These are phyloP conservation scores for Daldinia sp. DNA, from an alignment of 2,329 filamentous ascomycete genomes.

Conservation along the genomic window DNA sequence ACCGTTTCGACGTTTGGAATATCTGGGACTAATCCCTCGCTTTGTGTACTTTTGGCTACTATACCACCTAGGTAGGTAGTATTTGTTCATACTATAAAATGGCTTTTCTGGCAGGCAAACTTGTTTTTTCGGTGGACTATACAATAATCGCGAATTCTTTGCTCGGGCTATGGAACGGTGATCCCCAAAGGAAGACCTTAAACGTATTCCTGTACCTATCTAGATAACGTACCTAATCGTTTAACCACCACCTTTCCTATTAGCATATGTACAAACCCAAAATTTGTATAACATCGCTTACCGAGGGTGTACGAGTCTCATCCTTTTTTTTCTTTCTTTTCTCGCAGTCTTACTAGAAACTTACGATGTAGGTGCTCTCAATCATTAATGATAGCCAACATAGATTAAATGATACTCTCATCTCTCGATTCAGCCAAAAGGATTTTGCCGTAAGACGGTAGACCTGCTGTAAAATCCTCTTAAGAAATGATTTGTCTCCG, in stretches of 20 bases:
- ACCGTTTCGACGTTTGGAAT: neutral
- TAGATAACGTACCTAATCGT: neutral
- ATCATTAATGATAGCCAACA: no score
- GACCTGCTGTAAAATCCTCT: neutral
- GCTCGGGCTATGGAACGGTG: neutral
- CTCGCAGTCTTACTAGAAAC: neutral
- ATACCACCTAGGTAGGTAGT: no score
- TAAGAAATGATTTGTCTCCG: conserved; percentile 60
- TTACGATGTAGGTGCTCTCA: neutral
- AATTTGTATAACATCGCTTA: neutral
- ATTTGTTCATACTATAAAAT: neutral
- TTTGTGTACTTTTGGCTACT: neutral
- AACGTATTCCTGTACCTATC: neutral
- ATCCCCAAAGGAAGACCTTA: neutral
- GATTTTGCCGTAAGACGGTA: neutral
- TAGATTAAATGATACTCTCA: neutral
- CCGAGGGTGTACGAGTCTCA: neutral
- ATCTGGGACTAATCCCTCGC: neutral
- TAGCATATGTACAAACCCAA: neutral
- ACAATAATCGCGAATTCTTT: neutral
- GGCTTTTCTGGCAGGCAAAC: neutral
- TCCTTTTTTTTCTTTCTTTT: no score
- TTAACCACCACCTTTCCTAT: neutral
- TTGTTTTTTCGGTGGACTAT: neutral
- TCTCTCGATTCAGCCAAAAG: neutral